phyloP scores from a whole-genome alignment of 1,284 basidiomycete species.

The Cronartium ribicola region DNA sequence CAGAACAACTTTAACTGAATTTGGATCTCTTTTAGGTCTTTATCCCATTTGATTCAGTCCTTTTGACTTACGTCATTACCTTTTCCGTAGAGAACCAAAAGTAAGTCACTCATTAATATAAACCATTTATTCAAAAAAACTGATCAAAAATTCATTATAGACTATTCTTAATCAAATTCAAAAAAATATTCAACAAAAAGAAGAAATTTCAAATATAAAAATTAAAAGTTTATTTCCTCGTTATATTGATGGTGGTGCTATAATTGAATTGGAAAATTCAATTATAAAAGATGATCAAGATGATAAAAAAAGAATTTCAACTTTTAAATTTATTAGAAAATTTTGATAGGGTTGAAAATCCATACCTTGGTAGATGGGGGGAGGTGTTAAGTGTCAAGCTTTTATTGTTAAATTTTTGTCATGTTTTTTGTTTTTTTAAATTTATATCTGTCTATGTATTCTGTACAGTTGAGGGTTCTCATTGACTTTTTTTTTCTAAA shows the following conservation, averaged over 20 bases:
- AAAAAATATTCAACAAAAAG: too few relatives aligned
- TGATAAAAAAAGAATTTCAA: not conserved
- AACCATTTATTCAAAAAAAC: not conserved
- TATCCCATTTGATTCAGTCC: constrained; percentile 27
- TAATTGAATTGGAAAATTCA: not conserved
- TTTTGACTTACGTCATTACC: constrained; percentile 13
- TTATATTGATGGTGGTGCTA: not conserved
- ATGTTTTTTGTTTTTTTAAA: not conserved
- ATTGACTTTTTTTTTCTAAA: not conserved
- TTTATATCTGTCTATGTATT: not conserved
- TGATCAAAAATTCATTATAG: not conserved
- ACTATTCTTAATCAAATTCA: not conserved
- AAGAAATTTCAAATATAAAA: not conserved
- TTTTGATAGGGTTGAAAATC: constrained; percentile 9
- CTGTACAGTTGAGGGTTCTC: not conserved
- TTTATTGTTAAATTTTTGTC: not conserved
- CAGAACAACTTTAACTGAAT: not conserved
- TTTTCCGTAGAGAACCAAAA: constrained; percentile 5
- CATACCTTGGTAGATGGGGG: too few relatives aligned
- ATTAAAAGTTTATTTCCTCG: not conserved
- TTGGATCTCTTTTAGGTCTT: not conserved
- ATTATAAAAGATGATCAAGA: too few relatives aligned
- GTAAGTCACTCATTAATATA: not conserved
- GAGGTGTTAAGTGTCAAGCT: not conserved
- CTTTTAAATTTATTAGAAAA: not conserved